phyloP scores from a whole-genome alignment of 192 early-diverging fungal species.

The Dispira simplex region DNA sequence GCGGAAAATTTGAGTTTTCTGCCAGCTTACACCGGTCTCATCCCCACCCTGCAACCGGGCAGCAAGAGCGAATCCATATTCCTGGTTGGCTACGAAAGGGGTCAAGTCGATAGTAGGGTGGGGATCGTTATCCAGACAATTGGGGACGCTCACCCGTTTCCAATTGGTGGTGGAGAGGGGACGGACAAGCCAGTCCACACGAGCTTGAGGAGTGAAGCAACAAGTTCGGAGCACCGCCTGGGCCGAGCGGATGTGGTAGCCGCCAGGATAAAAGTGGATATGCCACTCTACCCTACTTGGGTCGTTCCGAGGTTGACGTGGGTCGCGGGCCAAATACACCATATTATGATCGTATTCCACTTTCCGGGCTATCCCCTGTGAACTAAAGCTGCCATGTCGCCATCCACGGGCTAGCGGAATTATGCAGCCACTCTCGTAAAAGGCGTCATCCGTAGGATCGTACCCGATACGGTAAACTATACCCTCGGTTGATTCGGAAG shows the following conservation, averaged over 20 bases:
- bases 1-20: conserved; percentile 30
- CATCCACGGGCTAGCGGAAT: conserved; percentile 24
- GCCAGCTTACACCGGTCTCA: conserved; percentile 19
- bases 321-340: conserved; percentile 22
- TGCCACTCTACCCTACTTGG: conserved; percentile 18
- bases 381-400: conserved; percentile 17
- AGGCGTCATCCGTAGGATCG: conserved; percentile 30
- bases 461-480: conserved; percentile 17
- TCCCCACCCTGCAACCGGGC: conserved; percentile 15
- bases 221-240: conserved; percentile 19
- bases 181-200: conserved; percentile 23
- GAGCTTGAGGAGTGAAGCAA: conserved; percentile 15
- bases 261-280: conserved; percentile 23
- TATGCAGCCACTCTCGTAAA: conserved; percentile 25
- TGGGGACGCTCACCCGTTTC: conserved; percentile 12
- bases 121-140: conserved; percentile 15
- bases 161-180: conserved; percentile 16
- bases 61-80: conserved; percentile 26
- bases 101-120: conserved; percentile 18
- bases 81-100: conserved; percentile 17
- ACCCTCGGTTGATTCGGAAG: not conserved
- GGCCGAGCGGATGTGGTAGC: conserved; percentile 14
- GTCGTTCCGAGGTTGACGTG: conserved; percentile 1
- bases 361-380: conserved; percentile 20
- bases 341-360: conserved; percentile 28